Conservation (phyloP, 1,284 basidiomycete species). For the Serendipita sp. region DNA sequence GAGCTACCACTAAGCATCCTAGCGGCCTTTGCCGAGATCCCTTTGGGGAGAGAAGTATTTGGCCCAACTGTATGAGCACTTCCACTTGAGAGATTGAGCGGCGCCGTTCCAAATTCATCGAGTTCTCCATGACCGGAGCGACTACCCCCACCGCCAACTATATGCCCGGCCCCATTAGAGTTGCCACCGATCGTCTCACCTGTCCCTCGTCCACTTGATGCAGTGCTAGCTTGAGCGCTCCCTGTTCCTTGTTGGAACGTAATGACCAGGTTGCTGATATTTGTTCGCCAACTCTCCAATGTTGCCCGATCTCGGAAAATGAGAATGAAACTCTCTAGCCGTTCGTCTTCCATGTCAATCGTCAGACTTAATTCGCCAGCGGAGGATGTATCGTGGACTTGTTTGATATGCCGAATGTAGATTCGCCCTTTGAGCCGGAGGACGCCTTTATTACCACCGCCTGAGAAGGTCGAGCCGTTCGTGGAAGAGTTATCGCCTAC, state of each 20-base stretch:
- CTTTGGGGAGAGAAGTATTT: constrained; percentile 8
- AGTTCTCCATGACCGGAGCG: constrained; percentile 22
- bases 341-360: constrained; percentile 90
- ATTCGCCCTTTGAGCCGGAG: constrained; percentile 88
- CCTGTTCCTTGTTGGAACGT: constrained; percentile 41
- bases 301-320: constrained; percentile 85
- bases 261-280: constrained; percentile 60
- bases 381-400: constrained; percentile 65
- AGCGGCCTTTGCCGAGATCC: constrained; percentile 37
- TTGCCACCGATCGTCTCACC: constrained; percentile 7
- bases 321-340: constrained; percentile 83
- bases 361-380: constrained; percentile 76
- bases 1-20: constrained; percentile 66
- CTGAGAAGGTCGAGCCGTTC: constrained; percentile 28
- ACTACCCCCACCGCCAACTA: constrained; percentile 21
- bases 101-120: constrained; percentile 55
- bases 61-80: constrained; percentile 12
- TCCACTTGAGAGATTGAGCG: constrained; percentile 18
- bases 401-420: constrained; percentile 83
- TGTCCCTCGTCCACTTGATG: constrained; percentile 7
- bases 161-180: constrained; percentile 17
- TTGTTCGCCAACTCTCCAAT: constrained; percentile 74
- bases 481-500: constrained; percentile 29
- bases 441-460: constrained; percentile 48
- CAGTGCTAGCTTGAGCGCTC: constrained; percentile 10